These are phyloP conservation scores for Gentiana macrophylla DNA, from an alignment of 257 asterid species.

Conservation along the genomic window DNA sequence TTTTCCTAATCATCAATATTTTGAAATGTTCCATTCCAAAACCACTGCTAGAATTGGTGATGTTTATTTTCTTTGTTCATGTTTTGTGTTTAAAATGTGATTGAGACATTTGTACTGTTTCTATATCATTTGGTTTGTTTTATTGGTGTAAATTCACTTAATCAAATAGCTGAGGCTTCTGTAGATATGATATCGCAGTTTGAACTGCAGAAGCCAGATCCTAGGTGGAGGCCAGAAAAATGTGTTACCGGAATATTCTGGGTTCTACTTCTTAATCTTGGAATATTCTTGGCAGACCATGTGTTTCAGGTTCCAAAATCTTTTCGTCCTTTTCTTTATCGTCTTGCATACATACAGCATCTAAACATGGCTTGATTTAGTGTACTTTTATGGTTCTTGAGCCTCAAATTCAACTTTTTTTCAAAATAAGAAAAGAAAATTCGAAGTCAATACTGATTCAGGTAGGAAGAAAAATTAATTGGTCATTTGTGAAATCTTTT, in stretches of 20 bases:
- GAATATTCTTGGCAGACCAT: slow-evolving; percentile 74
- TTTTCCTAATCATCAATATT: no score
- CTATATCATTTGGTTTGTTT: neutral
- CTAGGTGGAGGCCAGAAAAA: slow-evolving; percentile 52
- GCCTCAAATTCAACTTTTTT: no score
- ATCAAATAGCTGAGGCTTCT: slow-evolving; percentile 33
- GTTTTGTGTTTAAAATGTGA: neutral
- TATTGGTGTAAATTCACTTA: slow-evolving; percentile 2
- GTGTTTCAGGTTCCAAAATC: slow-evolving; percentile 56
- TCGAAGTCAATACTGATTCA: neutral
- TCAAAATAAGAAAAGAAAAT: neutral
- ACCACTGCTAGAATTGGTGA: no score
- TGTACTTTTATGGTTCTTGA: neutral
- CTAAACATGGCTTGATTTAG: neutral
- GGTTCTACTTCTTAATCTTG: slow-evolving; percentile 80
- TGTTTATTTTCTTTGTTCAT: no score
- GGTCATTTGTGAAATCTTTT: neutral
- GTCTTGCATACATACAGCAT: neutral
- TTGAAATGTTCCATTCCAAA: no score
- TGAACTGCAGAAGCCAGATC: slow-evolving; percentile 60
- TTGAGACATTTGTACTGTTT: neutral
- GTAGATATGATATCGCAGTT: slow-evolving; percentile 77
- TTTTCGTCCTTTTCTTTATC: slow-evolving; percentile 1
- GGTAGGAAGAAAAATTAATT: neutral
- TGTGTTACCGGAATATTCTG: slow-evolving; percentile 79